These are phyloP conservation scores for Suhomyces bolitotheri DNA, from an alignment of 1,139 yeast genomes.

Conservation along the genomic window DNA sequence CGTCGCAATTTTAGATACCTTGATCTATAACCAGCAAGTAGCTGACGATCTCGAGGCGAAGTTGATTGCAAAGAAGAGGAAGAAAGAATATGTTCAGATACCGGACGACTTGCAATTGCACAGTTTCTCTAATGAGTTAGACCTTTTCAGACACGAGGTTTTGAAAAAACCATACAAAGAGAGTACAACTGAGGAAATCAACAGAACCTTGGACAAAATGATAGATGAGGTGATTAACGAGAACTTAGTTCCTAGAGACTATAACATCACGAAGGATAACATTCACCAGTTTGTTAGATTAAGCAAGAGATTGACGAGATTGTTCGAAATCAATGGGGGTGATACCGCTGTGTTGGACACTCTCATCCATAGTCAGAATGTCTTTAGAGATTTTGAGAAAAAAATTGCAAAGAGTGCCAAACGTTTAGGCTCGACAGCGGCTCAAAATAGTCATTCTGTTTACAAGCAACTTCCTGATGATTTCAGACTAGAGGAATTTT, in stretches of 20 bases:
- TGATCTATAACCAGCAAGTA: slow-evolving; percentile 19
- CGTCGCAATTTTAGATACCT: slow-evolving; percentile 23
- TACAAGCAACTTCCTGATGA: slow-evolving; percentile 43
- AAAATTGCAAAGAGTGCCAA: slow-evolving; percentile 9
- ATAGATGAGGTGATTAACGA: slow-evolving; percentile 21
- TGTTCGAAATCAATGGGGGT: slow-evolving; percentile 25
- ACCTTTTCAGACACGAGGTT: slow-evolving; percentile 14
- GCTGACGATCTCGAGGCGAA: slow-evolving; percentile 8
- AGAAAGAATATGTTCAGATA: slow-evolving; percentile 20
- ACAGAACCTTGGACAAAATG: slow-evolving; percentile 20
- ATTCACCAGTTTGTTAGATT: slow-evolving; percentile 16
- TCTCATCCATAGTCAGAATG: slow-evolving; percentile 13
- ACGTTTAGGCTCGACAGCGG: background rate
- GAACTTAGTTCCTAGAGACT: slow-evolving; percentile 2
- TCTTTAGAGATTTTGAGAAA: slow-evolving; percentile 18
- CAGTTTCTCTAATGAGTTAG: slow-evolving; percentile 18
- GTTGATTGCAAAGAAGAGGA: background rate
- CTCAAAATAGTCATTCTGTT: background rate
- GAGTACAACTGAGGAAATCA: slow-evolving; percentile 15
- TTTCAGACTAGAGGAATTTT: slow-evolving; percentile 36
- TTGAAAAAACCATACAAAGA: slow-evolving; percentile 13
- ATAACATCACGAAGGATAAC: slow-evolving; percentile 10
- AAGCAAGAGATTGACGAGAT: slow-evolving; percentile 17
- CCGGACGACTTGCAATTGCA: slow-evolving; percentile 27
- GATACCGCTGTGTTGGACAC: slow-evolving; percentile 25